These are phyloP conservation scores for Drechmeria coniospora DNA, from an alignment of 2,329 filamentous ascomycete genomes.

Conservation along the genomic window DNA sequence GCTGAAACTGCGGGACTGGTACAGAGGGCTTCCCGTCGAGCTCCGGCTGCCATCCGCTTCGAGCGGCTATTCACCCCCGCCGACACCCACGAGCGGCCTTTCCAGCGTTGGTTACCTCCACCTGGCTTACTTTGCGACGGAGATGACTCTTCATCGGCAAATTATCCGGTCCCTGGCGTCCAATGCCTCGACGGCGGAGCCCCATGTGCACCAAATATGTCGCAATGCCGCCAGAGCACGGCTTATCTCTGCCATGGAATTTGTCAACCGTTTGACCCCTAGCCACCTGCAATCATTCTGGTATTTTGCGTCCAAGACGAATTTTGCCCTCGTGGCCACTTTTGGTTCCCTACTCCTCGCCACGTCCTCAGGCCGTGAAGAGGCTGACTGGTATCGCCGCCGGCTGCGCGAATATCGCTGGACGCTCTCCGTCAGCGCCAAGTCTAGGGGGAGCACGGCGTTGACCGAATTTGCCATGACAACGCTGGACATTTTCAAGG, in stretches of 20 bases:
- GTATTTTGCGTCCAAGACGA: conserved; percentile 77
- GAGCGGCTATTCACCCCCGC: conserved; percentile 7
- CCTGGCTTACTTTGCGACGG: conserved; percentile 82
- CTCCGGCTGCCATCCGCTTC: conserved; percentile 51
- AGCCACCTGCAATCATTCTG: conserved; percentile 82
- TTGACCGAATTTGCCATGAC: conserved; percentile 60
- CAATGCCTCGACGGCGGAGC: conserved; percentile 37
- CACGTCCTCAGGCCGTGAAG: conserved; percentile 72
- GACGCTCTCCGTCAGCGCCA: conserved; percentile 77
- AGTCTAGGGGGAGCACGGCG: conserved; percentile 44
- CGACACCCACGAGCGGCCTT: conserved; percentile 26
- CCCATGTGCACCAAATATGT: conserved; percentile 82
- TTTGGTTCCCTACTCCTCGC: conserved; percentile 85
- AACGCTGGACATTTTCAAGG: conserved; percentile 58
- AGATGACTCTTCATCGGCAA: conserved; percentile 82
- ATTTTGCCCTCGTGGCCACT: conserved; percentile 88
- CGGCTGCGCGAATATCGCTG: conserved; percentile 81
- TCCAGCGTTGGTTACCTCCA: conserved; percentile 65
- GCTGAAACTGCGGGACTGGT: conserved; percentile 72
- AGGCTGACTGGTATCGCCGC: conserved; percentile 82
- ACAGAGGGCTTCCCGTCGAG: conserved; percentile 46
- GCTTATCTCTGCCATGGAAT: conserved; percentile 91
- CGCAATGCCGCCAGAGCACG: conserved; percentile 87
- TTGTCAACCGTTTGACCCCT: conserved; percentile 81
- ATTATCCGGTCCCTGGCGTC: conserved; percentile 66